Evolutionary conservation across 139 green algal genomes (phyloP).

Genomic region (Asterochloris sp.): DNA sequence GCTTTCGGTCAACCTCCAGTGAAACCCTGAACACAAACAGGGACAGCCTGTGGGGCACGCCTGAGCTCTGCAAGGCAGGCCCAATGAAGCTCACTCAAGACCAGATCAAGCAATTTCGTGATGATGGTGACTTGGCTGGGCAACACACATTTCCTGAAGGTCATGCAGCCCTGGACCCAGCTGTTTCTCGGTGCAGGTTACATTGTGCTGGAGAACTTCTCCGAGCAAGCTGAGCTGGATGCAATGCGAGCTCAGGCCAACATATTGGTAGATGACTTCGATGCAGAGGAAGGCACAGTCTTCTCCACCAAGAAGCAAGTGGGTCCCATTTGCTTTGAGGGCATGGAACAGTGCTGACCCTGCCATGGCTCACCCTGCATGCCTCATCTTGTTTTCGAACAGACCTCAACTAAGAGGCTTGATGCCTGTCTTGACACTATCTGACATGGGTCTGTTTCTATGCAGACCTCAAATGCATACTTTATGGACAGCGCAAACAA

Average conservation of each 20-base stretch:
- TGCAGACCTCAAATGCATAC: conserved; percentile 55
- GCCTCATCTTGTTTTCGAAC: background rate
- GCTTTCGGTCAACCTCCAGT: no score
- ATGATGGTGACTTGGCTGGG: background rate
- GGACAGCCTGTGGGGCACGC: no score
- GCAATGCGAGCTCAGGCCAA: conserved; percentile 33
- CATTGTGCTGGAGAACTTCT: conserved; percentile 58
- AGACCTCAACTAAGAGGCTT: background rate
- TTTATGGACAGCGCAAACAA: conserved; percentile 69
- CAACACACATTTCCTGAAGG: background rate
- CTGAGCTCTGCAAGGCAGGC: no score
- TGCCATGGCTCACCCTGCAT: background rate
- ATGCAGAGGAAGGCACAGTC: conserved; percentile 29
- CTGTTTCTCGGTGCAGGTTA: conserved; percentile 37
- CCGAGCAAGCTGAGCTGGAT: conserved; percentile 32
- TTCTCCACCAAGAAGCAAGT: conserved; percentile 59
- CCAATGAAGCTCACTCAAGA: background rate
- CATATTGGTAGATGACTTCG: conserved; percentile 46
- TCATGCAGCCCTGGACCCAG: no score
- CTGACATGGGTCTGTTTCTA: background rate
- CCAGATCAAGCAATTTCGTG: background rate
- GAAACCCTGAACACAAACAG: no score
- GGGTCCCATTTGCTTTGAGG: background rate
- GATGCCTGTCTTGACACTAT: background rate
- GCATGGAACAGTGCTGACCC: background rate